phyloP scores from a whole-genome alignment of 108 stramenopile species.

The Nitzschia sp. region DNA sequence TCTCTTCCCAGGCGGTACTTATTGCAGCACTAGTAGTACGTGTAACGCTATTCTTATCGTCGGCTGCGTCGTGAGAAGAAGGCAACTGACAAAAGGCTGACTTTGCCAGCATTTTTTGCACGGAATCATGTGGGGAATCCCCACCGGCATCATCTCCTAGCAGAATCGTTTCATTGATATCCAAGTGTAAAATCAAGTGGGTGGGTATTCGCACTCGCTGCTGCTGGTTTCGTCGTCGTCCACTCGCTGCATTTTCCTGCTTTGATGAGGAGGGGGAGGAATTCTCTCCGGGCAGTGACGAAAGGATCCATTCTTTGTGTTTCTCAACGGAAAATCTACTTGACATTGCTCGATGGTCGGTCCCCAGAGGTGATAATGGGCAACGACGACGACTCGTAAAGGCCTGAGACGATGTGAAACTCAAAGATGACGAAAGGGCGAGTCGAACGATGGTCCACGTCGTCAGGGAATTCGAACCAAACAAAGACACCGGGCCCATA shows the following conservation, averaged over 20 bases:
- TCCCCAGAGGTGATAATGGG: too few species aligned
- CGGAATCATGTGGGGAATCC: constrained; percentile 65
- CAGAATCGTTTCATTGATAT: constrained; percentile 88
- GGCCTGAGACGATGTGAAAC: too few species aligned
- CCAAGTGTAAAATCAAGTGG: constrained; percentile 59
- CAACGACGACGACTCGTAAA: too few species aligned
- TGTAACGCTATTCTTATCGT: too few species aligned
- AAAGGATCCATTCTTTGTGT: not conserved
- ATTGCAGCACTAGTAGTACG: too few species aligned
- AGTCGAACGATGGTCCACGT: too few species aligned
- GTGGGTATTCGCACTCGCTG: constrained; percentile 7
- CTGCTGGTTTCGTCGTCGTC: not conserved
- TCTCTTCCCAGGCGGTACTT: constrained; percentile 25
- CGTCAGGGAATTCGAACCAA: too few species aligned
- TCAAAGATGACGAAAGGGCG: too few species aligned
- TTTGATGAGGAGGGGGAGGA: not conserved
- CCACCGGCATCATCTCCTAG: constrained; percentile 85
- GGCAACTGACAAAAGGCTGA: constrained; percentile 74
- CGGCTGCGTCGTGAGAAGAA: too few species aligned
- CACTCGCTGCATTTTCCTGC: too few species aligned
- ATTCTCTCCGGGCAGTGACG: not conserved
- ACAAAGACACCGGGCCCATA: too few species aligned
- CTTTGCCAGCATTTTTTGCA: constrained; percentile 83
- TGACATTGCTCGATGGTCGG: not conserved
- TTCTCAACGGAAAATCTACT: not conserved